These are phyloP conservation scores for Decorospora gaudefroyi DNA, from an alignment of 2,329 filamentous ascomycete species.

Conservation along the genomic window DNA sequence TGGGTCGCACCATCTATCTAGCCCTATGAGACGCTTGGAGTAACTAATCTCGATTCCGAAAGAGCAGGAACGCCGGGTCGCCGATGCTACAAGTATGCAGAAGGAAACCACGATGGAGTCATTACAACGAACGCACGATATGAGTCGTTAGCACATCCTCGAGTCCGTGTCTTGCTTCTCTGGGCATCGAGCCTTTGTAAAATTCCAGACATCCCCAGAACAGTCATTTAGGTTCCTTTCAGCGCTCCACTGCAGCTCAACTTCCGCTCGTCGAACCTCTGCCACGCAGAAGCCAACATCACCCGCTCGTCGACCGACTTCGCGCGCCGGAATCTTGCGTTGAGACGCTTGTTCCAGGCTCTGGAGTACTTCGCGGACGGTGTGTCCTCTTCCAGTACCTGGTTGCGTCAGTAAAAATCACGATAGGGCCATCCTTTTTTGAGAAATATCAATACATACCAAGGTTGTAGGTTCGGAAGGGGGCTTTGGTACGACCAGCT, in stretches of 20 bases:
- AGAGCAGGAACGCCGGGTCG: slow-evolving; percentile 10
- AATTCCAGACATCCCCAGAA: slow-evolving; percentile 49
- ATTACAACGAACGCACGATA: not conserved
- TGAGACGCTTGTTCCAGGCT: slow-evolving; percentile 47
- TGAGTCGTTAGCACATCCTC: slow-evolving; percentile 21
- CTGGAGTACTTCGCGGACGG: slow-evolving; percentile 50
- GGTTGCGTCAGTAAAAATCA: slow-evolving; percentile 15
- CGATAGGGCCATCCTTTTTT: not conserved
- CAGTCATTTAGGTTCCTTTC: slow-evolving; percentile 46
- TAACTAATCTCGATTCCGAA: not conserved
- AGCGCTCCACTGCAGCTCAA: slow-evolving; percentile 48
- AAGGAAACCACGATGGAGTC: not conserved
- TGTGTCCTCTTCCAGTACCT: slow-evolving; percentile 51
- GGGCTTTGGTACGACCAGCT: slow-evolving; percentile 35
- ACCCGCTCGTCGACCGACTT: slow-evolving; percentile 47
- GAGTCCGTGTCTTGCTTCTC: not conserved
- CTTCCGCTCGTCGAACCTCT: slow-evolving; percentile 46
- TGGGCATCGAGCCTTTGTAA: slow-evolving; percentile 37
- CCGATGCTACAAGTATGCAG: slow-evolving; percentile 9
- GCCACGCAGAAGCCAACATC: slow-evolving; percentile 52
- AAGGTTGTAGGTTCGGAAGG: slow-evolving; percentile 51
- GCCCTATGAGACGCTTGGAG: not conserved
- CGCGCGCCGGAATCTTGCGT: slow-evolving; percentile 43
- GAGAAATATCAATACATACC: slow-evolving; percentile 24
- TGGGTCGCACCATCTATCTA: not conserved